Conservation (phyloP, 225 moss, liverwort and hornwort genomes). For the Physcomitrium patens region DNA sequence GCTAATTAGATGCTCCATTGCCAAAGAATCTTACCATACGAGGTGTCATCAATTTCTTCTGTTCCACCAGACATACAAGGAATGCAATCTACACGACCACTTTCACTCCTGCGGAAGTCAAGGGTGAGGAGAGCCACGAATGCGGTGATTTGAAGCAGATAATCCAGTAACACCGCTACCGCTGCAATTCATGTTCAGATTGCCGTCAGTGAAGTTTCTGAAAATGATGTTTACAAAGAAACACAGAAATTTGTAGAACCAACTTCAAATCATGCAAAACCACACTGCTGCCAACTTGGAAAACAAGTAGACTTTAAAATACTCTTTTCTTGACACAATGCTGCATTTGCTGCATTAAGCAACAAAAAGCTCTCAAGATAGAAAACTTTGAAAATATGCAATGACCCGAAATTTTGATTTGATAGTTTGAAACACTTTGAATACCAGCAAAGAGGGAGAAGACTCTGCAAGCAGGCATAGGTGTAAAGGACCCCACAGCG, state of each 20-base stretch:
- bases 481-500: constrained; percentile 86
- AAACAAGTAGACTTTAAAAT: constrained; percentile 8
- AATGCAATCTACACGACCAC: constrained; percentile 77
- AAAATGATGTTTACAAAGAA: constrained; percentile 9
- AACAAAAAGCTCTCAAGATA: constrained; percentile 7
- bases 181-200: constrained; percentile 57
- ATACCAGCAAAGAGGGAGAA: constrained; percentile 99
- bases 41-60: constrained; percentile 47
- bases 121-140: constrained; percentile 93
- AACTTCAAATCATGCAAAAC: not conserved
- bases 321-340: not conserved
- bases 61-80: constrained; percentile 63
- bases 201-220: constrained; percentile 13
- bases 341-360: constrained; percentile 13
- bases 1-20: constrained; percentile 18
- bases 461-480: constrained; percentile 98
- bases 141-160: constrained; percentile 84
- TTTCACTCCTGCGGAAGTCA: constrained; percentile 79
- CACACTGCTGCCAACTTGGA: not conserved
- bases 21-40: constrained; percentile 35
- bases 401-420: not conserved
- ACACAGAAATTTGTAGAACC: not conserved
- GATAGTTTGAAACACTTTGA: not conserved
- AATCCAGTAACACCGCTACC: constrained; percentile 94
- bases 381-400: constrained; percentile 15